phyloP scores from a whole-genome alignment of 176 grass and related monocot genomes.

The Puccinellia tenuiflora region DNA sequence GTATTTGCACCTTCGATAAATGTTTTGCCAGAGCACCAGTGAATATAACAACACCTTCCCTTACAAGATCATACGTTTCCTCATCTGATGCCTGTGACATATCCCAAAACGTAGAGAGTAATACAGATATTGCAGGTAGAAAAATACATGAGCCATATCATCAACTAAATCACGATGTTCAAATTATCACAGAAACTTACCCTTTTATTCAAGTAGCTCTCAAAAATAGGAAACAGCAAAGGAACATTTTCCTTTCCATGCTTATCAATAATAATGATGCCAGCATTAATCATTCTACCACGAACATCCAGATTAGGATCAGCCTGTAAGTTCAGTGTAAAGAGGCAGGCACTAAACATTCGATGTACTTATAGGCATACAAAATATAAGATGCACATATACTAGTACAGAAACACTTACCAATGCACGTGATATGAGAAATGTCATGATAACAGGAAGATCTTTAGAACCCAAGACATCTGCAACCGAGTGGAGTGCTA shows the following conservation, averaged over 20 bases:
- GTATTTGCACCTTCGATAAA: slow-evolving; percentile 71
- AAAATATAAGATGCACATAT: slow-evolving; percentile 3
- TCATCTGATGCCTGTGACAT: slow-evolving; percentile 70
- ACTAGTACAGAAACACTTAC: slow-evolving; percentile 29
- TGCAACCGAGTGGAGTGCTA: slow-evolving; percentile 83
- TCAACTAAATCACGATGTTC: slow-evolving; percentile 3
- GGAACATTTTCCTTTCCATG: slow-evolving; percentile 98
- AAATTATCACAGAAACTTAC: slow-evolving; percentile 27
- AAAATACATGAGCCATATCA: neutral
- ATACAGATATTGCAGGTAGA: neutral
- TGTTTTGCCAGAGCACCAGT: slow-evolving; percentile 97
- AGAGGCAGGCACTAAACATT: slow-evolving; percentile 22
- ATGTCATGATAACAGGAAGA: slow-evolving; percentile 95
- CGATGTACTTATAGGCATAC: neutral
- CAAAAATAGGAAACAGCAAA: slow-evolving; percentile 98
- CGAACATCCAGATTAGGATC: slow-evolving; percentile 93
- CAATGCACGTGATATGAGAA: slow-evolving; percentile 93
- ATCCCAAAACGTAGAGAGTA: neutral
- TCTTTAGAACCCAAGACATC: slow-evolving; percentile 92
- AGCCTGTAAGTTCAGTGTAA: slow-evolving; percentile 47
- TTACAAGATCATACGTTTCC: slow-evolving; percentile 94
- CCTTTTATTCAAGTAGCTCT: slow-evolving; percentile 99
- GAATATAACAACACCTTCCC: slow-evolving; percentile 99
- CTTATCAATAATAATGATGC: slow-evolving; percentile 91
- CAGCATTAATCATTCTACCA: slow-evolving; percentile 97